Percentiles rank a stretch among this genome's conserved stretches.
Evolutionary conservation across 441 rosid genomes (phyloP).

Genomic region (Jatropha podagrica): DNA sequence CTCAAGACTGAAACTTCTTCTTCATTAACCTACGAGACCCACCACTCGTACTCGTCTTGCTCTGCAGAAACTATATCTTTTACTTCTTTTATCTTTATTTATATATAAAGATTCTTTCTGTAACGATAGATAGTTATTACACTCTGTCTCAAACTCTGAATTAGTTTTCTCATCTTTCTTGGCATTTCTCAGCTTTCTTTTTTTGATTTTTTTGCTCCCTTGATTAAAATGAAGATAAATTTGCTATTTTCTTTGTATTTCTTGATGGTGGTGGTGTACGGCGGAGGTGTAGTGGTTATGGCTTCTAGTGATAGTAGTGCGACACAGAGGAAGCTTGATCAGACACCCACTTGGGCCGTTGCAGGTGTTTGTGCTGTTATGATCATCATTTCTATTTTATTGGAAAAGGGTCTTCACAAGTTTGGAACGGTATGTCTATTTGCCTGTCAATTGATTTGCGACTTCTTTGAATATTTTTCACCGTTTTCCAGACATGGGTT

Average conservation of each 20-base stretch:
- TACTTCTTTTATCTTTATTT: neutral
- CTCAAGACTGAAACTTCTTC: neutral
- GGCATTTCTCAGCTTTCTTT: neutral
- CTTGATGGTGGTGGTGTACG: conserved; percentile 4
- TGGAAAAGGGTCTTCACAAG: conserved; percentile 64
- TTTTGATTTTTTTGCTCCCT: neutral
- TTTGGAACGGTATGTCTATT: conserved; percentile 44
- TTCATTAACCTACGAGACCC: neutral
- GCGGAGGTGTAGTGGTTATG: conserved; percentile 18
- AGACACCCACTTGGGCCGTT: conserved; percentile 96
- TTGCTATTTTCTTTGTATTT: neutral
- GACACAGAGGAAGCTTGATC: conserved; percentile 62
- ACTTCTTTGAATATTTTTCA: neutral
- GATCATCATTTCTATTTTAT: conserved; percentile 58
- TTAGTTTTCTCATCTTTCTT: neutral
- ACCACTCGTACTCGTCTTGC: too few species aligned
- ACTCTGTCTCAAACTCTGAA: neutral
- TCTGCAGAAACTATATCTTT: neutral
- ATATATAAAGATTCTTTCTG: neutral
- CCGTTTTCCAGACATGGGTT: neutral
- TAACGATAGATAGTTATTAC: too few species aligned
- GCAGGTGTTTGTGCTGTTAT: conserved; percentile 65
- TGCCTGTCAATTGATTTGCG: neutral
- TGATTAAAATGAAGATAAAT: conserved; percentile 5
- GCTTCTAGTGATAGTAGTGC: conserved; percentile 15